These are phyloP conservation scores for Botryobasidium botryosum DNA, from an alignment of 768 basidiomycete genomes.

Conservation along the genomic window DNA sequence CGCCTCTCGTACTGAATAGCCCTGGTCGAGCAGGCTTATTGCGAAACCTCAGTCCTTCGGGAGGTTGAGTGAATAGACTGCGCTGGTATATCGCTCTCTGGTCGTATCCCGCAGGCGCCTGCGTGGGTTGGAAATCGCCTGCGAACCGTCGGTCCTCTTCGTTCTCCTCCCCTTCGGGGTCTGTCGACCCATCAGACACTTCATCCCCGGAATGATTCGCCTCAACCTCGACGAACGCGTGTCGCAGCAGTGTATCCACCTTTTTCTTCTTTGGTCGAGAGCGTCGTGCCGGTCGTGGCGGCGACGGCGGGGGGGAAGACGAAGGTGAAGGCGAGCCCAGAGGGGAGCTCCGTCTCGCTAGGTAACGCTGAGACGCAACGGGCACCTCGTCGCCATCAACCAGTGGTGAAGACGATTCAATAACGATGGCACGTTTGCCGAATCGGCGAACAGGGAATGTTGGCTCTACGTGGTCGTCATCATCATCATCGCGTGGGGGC, in stretches of 20 bases:
- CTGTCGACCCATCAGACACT: slow-evolving; percentile 42
- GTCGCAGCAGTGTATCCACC: slow-evolving; percentile 1
- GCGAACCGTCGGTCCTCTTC: slow-evolving; percentile 57
- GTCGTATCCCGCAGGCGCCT: slow-evolving; percentile 53
- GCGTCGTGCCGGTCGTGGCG: background rate
- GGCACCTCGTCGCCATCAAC: background rate
- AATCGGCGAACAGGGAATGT: too few species aligned
- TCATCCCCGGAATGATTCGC: slow-evolving; percentile 74
- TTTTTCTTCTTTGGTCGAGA: slow-evolving; percentile 3
- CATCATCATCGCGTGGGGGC: too few species aligned
- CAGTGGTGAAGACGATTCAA: background rate
- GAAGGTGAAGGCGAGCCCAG: background rate
- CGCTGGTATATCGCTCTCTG: slow-evolving; percentile 52
- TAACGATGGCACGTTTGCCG: background rate
- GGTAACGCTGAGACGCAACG: background rate
- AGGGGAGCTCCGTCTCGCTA: background rate
- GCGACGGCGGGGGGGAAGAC: slow-evolving; percentile 1
- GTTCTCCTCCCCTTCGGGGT: slow-evolving; percentile 35
- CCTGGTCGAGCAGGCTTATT: slow-evolving; percentile 28
- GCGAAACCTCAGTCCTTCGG: slow-evolving; percentile 38
- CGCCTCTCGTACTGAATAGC: background rate
- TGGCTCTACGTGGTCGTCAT: too few species aligned
- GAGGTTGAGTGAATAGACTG: slow-evolving; percentile 56
- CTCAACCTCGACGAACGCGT: slow-evolving; percentile 41
- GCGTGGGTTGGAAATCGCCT: slow-evolving; percentile 44